Evolutionary conservation across 2,329 filamentous ascomycete species (phyloP).

Genomic region (Aspergillus eucalypticola): DNA sequence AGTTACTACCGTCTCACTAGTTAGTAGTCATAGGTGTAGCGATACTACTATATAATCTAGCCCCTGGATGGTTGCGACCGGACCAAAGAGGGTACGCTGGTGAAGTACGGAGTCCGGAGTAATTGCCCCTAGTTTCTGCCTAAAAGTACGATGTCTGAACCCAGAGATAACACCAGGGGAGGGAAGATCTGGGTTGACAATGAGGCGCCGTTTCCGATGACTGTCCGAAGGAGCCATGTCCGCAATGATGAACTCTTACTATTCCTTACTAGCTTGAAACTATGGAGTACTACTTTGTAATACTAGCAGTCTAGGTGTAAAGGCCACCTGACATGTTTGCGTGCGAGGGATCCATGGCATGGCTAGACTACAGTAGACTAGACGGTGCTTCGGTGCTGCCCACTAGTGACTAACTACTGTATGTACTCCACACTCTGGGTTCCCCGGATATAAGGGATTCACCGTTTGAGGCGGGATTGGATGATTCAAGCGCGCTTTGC

Average conservation of each 20-base stretch:
- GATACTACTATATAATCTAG: too few species aligned
- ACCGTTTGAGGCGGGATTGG: neutral
- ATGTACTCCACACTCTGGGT: slow-evolving; percentile 6
- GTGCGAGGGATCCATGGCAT: too few species aligned
- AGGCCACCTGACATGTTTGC: neutral
- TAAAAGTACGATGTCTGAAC: neutral
- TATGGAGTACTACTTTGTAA: too few species aligned
- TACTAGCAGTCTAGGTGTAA: neutral
- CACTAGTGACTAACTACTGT: neutral
- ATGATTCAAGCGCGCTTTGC: neutral
- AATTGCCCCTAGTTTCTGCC: neutral
- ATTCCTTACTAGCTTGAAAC: too few species aligned
- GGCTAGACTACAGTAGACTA: neutral
- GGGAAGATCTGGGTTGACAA: neutral
- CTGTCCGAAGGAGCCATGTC: too few species aligned
- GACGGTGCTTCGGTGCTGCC: neutral
- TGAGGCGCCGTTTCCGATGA: neutral
- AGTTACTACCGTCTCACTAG: neutral
- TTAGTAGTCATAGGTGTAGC: too few species aligned
- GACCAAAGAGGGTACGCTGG: neutral
- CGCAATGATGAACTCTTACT: too few species aligned
- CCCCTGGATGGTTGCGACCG: neutral
- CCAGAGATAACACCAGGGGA: neutral
- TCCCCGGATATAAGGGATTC: slow-evolving; percentile 7
- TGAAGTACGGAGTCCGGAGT: neutral